These are phyloP conservation scores for Ogataea philodendri DNA, from an alignment of 805 yeast species.

Conservation along the genomic window DNA sequence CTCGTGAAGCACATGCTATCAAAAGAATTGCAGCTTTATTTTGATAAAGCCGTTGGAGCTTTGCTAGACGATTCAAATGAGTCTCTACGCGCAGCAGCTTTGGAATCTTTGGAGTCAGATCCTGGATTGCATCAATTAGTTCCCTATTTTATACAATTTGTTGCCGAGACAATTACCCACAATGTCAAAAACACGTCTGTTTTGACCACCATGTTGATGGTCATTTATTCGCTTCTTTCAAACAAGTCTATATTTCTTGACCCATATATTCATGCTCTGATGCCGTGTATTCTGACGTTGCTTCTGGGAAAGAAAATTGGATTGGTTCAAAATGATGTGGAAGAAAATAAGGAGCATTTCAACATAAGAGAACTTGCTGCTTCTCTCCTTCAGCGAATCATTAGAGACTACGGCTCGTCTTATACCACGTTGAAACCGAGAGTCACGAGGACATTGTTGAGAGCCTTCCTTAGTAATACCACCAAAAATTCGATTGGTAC, in stretches of 20 bases:
- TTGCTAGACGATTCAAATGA: constrained; percentile 58
- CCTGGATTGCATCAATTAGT: constrained; percentile 96
- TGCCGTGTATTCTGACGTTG: constrained; percentile 94
- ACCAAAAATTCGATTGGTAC: constrained; percentile 82
- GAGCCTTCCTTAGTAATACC: constrained; percentile 75
- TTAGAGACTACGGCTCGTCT: constrained; percentile 74
- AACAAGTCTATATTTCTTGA: constrained; percentile 86
- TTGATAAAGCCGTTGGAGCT: constrained; percentile 84
- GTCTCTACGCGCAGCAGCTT: constrained; percentile 70
- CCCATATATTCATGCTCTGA: constrained; percentile 92
- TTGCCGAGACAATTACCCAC: constrained; percentile 91
- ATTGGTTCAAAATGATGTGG: constrained; percentile 21
- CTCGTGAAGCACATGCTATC: constrained; percentile 93
- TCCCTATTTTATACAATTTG: constrained; percentile 94
- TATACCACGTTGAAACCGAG: constrained; percentile 90
- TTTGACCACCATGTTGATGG: constrained; percentile 82
- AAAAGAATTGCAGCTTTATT: constrained; percentile 88
- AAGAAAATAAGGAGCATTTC: constrained; percentile 35
- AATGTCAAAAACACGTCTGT: constrained; percentile 71
- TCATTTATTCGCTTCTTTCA: constrained; percentile 76
- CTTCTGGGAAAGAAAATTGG: constrained; percentile 90
- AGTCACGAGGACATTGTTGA: constrained; percentile 85
- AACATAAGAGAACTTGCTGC: constrained; percentile 89
- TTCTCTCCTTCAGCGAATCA: constrained; percentile 73
- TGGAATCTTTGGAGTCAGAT: constrained; percentile 80